These are phyloP conservation scores for Echinosphaeria canescens DNA, from an alignment of 2,329 filamentous ascomycete species.

Conservation along the genomic window DNA sequence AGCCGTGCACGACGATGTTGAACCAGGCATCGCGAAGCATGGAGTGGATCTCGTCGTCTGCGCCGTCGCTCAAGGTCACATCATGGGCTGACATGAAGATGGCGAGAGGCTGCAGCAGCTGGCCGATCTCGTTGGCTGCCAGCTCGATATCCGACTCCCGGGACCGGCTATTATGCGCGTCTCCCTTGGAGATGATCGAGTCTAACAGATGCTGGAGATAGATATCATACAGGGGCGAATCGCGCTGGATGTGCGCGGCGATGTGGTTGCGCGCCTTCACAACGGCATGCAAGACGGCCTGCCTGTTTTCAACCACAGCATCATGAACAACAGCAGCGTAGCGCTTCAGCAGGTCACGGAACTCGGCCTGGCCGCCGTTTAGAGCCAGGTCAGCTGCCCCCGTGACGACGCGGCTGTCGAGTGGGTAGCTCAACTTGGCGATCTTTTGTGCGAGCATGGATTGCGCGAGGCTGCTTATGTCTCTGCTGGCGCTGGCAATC, in stretches of 20 bases:
- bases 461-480: slow-evolving; percentile 81
- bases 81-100: slow-evolving; percentile 53
- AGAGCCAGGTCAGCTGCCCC: slow-evolving; percentile 63
- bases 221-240: slow-evolving; percentile 58
- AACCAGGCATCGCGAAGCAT: slow-evolving; percentile 90
- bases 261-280: slow-evolving; percentile 63
- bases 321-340: slow-evolving; percentile 58
- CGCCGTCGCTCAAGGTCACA: slow-evolving; percentile 21
- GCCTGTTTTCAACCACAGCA: slow-evolving; percentile 47
- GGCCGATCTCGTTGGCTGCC: slow-evolving; percentile 68
- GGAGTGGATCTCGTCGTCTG: slow-evolving; percentile 47
- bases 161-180: slow-evolving; percentile 42
- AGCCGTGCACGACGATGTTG: slow-evolving; percentile 89
- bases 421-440: slow-evolving; percentile 55
- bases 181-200: slow-evolving; percentile 74
- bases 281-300: slow-evolving; percentile 49
- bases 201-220: slow-evolving; percentile 75
- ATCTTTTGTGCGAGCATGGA: slow-evolving; percentile 96
- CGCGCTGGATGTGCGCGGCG: slow-evolving; percentile 42
- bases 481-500: slow-evolving; percentile 62
- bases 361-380: slow-evolving; percentile 58
- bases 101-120: slow-evolving; percentile 74
- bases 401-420: slow-evolving; percentile 71
- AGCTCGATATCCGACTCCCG: slow-evolving; percentile 63
- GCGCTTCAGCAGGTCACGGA: slow-evolving; percentile 68